Conservation (phyloP, 164 flowering plant species). For the Houttuynia cordata region DNA sequence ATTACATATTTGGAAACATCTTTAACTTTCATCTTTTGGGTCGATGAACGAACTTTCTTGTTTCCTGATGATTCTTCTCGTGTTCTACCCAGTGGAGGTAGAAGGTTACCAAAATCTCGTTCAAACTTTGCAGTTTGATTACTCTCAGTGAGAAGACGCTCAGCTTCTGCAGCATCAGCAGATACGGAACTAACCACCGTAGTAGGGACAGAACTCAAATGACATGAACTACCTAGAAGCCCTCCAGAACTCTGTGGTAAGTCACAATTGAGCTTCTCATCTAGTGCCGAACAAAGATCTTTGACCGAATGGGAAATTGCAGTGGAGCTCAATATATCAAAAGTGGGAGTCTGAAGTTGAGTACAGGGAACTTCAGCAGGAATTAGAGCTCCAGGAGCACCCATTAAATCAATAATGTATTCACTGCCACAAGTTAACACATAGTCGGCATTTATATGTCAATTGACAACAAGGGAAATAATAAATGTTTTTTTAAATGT, state of each 20-base stretch:
- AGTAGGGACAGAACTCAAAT: slow-evolving; percentile 9
- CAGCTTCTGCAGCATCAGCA: slow-evolving; percentile 15
- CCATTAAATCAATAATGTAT: slow-evolving; percentile 93
- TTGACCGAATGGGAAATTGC: slow-evolving; percentile 17
- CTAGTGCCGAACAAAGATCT: slow-evolving; percentile 20
- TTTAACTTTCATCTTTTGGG: slow-evolving; percentile 57
- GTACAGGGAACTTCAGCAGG: slow-evolving; percentile 77
- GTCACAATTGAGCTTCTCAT: slow-evolving; percentile 9
- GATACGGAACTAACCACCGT: slow-evolving; percentile 14
- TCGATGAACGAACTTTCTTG: slow-evolving; percentile 34
- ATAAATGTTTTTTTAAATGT: too few species aligned
- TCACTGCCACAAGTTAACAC: slow-evolving; percentile 55
- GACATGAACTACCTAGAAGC: slow-evolving; percentile 9
- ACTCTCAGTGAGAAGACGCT: slow-evolving; percentile 14
- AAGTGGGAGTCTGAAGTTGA: slow-evolving; percentile 32
- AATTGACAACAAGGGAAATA: neutral
- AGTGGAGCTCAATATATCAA: slow-evolving; percentile 26
- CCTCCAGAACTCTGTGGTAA: slow-evolving; percentile 8
- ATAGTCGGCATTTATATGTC: slow-evolving; percentile 3
- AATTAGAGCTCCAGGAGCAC: slow-evolving; percentile 91
- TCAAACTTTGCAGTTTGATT: slow-evolving; percentile 37
- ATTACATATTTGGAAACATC: slow-evolving; percentile 75
- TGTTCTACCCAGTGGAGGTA: slow-evolving; percentile 27
- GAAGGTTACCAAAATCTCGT: slow-evolving; percentile 42
- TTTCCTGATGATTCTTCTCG: slow-evolving; percentile 22